Base-by-base conservation (phyloP, 345 rosid genomes). In the Balakata baccata region DNA sequence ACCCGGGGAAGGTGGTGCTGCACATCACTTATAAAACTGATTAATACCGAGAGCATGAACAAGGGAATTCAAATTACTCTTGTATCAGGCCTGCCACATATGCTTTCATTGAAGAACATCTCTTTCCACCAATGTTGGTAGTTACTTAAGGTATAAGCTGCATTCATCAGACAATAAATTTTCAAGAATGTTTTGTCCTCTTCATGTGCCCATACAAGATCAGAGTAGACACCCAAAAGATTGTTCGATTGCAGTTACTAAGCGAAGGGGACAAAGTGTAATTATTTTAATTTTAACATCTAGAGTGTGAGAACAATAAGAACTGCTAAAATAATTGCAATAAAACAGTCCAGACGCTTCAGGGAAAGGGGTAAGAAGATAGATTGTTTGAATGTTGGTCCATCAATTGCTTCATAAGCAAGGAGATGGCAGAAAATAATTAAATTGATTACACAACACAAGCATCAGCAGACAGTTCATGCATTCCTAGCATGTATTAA, bases 1-100 rank as follows among this genome's bases (percentile, higher is more conserved):
- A 66, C 88, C 89, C 64, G 97, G 98, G 76, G 91, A 74, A 82
- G 87, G 78, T 79, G 98, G 96, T 84, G 91, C 96, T 96, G 98
- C 99, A 96, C 84, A 87, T 96, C 94, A 96, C 99, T 93, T 93
- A 96, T 71, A 96, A 95, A 95, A 96, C 95, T 84, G 94, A 88
- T 96, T 96, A 91, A 93, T 91, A 96, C 97, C 88, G 74, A 91
- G 93, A 83, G 88, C 92, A 95, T 90, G 97, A 92, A 95, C 92
- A 91, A 89, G 81, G 86, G 92, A 95, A 92, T 87, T 95, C 91
- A 95, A 95, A 92, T 79, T 87, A 91, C 91, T 91, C 96, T 92
- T 81, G 92, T 86, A 89, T 92, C 92, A 95, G 94, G 90, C 83
- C 78, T 86, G 92, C 87, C 87, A 92, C 88, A 85, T 83, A 94